Evolutionary conservation across 129 eudicot species (phyloP), one percentile per base, ranked within the genome.

Genomic region (Glebionis coronaria): DNA sequence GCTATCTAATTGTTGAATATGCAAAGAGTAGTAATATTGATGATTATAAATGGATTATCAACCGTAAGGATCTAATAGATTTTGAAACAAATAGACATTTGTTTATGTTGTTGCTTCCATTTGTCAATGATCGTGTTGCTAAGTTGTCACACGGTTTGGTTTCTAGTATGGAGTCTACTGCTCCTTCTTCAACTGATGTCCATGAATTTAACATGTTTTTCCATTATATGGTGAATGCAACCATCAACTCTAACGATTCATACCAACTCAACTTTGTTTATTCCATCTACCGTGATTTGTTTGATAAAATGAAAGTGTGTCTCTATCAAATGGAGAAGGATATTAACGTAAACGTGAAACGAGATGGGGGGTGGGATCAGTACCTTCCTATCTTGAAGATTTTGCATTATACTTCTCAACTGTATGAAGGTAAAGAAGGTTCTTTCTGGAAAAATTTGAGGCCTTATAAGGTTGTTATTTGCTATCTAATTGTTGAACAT

Each of bases 11-110:
- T 63, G 53, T 83, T 56, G 77, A 49, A 73, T 83, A 50, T 83
- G 93, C 94, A 12, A 81, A 70, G 73, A 82, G 85, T 61, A 61
- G 42, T 9, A 90, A 23, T 23, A n/a, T n/a, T n/a, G 25, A 85
- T 23, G 87, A 87, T 70, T 73, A 87, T 56, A 58, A 53, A 29
- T 90, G 97, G 97, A 81, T 91, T 66, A 72, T 78, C 59, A 75
- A 70, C 70, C 85, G 82, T 56, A 87, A 80, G 81, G 85, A 83
- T 44, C 74, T 83, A 49, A 72, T 79, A 9, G 82, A n/a, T n/a
- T n/a, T 88, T 72, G 95, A 81, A 65, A 82, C 89, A 6, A 80
- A 95, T 69, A 83, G 98, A 76, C 88, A 88, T 78, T 74, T 91
- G 65, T 90, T 81, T 5, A 79, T 88, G 91, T 44, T 91, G 88